Evolutionary conservation across 176 grass and related monocot genomes (phyloP).

Genomic region (Eremochloa ophiuroides): DNA sequence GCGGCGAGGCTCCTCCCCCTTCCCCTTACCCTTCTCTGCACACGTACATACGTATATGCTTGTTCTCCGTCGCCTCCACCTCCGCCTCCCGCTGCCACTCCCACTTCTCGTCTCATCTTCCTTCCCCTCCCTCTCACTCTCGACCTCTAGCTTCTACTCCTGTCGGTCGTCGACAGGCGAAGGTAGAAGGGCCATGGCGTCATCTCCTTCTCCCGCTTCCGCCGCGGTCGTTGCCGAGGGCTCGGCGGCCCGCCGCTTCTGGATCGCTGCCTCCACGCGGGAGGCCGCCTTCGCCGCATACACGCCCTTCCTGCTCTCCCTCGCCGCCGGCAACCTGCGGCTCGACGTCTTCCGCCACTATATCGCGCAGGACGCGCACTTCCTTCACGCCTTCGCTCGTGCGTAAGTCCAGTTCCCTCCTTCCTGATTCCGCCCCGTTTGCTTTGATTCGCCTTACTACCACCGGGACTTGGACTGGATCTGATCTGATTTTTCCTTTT

Average conservation of each 20-base stretch:
- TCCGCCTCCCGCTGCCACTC: slow-evolving; percentile 30
- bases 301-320: slow-evolving; percentile 78
- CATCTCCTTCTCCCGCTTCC: slow-evolving; percentile 20
- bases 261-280: slow-evolving; percentile 58
- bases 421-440: not conserved
- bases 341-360: slow-evolving; percentile 72
- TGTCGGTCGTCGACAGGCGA: not conserved
- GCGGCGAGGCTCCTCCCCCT: slow-evolving; percentile 4
- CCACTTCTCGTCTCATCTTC: not conserved
- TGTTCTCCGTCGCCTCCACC: slow-evolving; percentile 2
- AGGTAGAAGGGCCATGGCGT: slow-evolving; percentile 22
- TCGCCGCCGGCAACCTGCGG: slow-evolving; percentile 60
- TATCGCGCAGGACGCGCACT: slow-evolving; percentile 75
- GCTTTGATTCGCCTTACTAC: not conserved
- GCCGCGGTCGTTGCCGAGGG: slow-evolving; percentile 54
- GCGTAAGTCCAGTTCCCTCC: slow-evolving; percentile 44
- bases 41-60: slow-evolving; percentile 17
- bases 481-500: slow-evolving; percentile 10
- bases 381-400: slow-evolving; percentile 74
- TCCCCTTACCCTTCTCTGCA: not conserved
- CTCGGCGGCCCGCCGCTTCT: slow-evolving; percentile 70
- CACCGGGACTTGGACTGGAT: not conserved
- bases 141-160: not conserved
- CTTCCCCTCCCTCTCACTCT: slow-evolving; percentile 2
- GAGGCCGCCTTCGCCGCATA: slow-evolving; percentile 76